Conservation (phyloP, 2,329 filamentous ascomycete species). For the Zymoseptoria pseudotritici region DNA sequence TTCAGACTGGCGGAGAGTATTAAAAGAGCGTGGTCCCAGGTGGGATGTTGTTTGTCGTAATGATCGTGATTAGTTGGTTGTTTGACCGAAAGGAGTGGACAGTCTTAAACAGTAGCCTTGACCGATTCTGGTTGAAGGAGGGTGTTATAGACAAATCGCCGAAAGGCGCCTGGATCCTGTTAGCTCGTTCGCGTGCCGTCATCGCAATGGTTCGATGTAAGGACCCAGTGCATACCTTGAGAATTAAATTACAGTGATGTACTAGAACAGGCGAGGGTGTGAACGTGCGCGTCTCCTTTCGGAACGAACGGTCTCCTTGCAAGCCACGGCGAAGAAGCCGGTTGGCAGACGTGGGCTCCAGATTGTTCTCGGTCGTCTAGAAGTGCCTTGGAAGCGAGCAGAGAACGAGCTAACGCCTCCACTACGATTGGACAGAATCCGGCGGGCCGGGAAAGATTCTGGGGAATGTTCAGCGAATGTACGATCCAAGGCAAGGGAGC, state of each 20-base stretch:
- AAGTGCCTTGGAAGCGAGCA: conserved; percentile 33
- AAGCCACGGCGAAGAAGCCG: conserved; percentile 37
- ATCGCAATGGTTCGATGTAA: conserved; percentile 18
- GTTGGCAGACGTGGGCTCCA: conserved; percentile 30
- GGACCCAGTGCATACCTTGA: conserved; percentile 36
- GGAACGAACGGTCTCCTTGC: conserved; percentile 27
- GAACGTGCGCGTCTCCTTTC: conserved; percentile 15
- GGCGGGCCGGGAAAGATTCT: conserved; percentile 32
- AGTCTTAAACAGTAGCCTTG: conserved; percentile 29
- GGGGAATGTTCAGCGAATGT: conserved; percentile 36
- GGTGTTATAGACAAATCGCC: conserved; percentile 30
- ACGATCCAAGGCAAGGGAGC: conserved; percentile 27
- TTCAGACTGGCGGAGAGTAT: conserved; percentile 34
- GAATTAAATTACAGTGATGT: conserved; percentile 42
- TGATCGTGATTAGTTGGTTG: conserved; percentile 53
- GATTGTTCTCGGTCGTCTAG: conserved; percentile 26
- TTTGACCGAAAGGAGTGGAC: conserved; percentile 36
- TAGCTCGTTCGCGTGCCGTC: conserved; percentile 21
- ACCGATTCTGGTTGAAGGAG: conserved; percentile 19
- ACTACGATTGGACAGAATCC: conserved; percentile 28
- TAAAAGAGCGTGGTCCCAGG: conserved; percentile 46
- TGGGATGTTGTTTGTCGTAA: conserved; percentile 35
- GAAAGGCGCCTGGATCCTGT: conserved; percentile 31
- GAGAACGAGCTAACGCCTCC: conserved; percentile 51
- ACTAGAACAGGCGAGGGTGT: conserved; percentile 24